Conservation (phyloP, 2,329 filamentous ascomycete species). For the Biscogniauxia sp. region DNA sequence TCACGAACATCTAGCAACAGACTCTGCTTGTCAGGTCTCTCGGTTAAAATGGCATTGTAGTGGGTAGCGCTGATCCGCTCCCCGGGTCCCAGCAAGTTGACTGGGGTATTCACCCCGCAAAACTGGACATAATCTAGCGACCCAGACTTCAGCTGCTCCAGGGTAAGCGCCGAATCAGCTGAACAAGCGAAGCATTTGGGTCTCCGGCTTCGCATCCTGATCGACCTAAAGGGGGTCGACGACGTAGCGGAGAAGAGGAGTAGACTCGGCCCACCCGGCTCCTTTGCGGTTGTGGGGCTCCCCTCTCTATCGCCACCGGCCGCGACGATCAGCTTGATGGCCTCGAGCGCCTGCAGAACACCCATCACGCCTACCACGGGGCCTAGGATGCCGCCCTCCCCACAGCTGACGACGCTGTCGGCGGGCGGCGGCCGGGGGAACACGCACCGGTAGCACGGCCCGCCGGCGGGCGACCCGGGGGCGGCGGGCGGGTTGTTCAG, state of each 20-base stretch:
- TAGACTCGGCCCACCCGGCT: conserved; percentile 32
- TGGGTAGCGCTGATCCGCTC: conserved; percentile 67
- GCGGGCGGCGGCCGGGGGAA: conserved; percentile 86
- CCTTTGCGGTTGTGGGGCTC: conserved; percentile 9
- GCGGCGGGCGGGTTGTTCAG: conserved; percentile 75
- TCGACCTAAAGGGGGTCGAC: conserved; percentile 61
- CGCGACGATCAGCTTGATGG: conserved; percentile 74
- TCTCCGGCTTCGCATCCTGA: conserved; percentile 69
- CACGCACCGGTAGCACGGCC: conserved; percentile 91
- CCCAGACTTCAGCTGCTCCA: conserved; percentile 59
- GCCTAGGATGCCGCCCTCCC: conserved; percentile 88
- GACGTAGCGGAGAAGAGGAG: conserved; percentile 49
- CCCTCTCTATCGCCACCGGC: conserved; percentile 23
- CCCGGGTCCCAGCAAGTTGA: conserved; percentile 55
- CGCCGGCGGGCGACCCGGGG: conserved; percentile 56
- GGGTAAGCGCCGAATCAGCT: conserved; percentile 57
- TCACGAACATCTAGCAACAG: conserved; percentile 81
- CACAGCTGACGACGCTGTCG: conserved; percentile 79
- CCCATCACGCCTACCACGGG: conserved; percentile 94
- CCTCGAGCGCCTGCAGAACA: conserved; percentile 84
- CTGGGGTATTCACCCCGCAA: conserved; percentile 63
- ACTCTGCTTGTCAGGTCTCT: conserved; percentile 34
- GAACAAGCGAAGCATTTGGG: conserved; percentile 77
- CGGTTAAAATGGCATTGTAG: conserved; percentile 44
- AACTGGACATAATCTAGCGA: conserved; percentile 83